These are phyloP conservation scores for Magnolia kwangsiensis DNA, from an alignment of 164 flowering plant species.

Conservation along the genomic window DNA sequence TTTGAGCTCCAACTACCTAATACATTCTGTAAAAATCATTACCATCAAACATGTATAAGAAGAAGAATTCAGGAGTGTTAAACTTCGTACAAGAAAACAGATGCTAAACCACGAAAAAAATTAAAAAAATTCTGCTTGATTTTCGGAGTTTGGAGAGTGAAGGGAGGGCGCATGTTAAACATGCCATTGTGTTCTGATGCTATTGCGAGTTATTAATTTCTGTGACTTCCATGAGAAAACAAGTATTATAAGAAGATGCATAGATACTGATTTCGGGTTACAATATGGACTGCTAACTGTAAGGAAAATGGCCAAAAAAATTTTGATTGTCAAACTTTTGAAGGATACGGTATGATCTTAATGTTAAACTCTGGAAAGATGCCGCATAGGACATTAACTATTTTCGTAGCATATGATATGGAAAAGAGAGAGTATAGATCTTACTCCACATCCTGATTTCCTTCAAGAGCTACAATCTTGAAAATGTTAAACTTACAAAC, in stretches of 20 bases:
- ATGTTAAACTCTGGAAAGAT: too few relatives aligned
- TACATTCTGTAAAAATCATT: constrained; percentile 53
- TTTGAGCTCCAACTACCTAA: constrained; percentile 93
- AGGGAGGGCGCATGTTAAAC: background rate
- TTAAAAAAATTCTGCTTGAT: background rate
- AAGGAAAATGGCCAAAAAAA: too few relatives aligned
- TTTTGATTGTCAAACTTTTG: background rate
- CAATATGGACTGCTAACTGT: too few relatives aligned
- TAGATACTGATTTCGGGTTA: background rate
- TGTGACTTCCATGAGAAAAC: background rate
- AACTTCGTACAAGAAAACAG: background rate
- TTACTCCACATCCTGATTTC: too few relatives aligned
- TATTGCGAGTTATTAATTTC: background rate
- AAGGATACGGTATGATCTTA: background rate
- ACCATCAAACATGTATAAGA: background rate
- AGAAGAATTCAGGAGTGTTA: too few relatives aligned
- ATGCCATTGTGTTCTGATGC: background rate
- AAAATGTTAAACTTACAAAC: too few relatives aligned
- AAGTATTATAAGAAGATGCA: background rate
- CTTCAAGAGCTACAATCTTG: too few relatives aligned
- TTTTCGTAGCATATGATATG: too few relatives aligned
- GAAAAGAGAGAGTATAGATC: too few relatives aligned
- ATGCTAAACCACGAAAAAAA: background rate
- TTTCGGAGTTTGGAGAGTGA: too few relatives aligned
- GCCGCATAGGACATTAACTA: too few relatives aligned